Evolutionary conservation across 1,139 yeast genomes (phyloP), one percentile per base, ranked within the genome.

Genomic region (Yamadazyma siamensis): DNA sequence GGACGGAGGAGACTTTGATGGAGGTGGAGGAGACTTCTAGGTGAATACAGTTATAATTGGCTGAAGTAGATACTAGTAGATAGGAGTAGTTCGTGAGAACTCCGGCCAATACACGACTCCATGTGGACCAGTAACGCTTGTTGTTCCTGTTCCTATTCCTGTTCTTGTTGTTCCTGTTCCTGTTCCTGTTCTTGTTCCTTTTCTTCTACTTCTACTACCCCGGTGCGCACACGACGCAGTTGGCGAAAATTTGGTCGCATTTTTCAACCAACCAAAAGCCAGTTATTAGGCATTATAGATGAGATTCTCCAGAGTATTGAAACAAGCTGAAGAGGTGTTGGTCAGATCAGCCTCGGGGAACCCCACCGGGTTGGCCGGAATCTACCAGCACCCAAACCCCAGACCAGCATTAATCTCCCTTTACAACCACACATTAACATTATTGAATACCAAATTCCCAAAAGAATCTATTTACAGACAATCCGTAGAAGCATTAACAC

Each of bases 281-380:
- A 31, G 25, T 21, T 28, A 29, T 19, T 26, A 33, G 24, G 34
- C 23, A 32, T 30, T 23, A 31, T 26, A 30, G 27, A 66, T 68
- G 74, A 66, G 69, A 56, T 61, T 59, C 49, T 57, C 73, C 26
- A 55, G 64, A 46, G 65, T 57, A 30, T 65, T 68, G 46, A 66
- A 53, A 54, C 70, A 76, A 54, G 75, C 74, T 4, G 68, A 73
- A 41, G 78, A 77, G 43, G 78, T 83, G 23, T 68, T 83, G 41
- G 73, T 83, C 39, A 77, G 70, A 51, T 66, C 87, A n/a, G 76
- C 77, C 5, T 61, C 69, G 27, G 91, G 91, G 8, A 68, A 72
- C 43, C 84, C 91, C 23, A 85, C 94, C 22, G 95, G 95, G 46
- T 52, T 86, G 39, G 74, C 95, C 6, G 94, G 94, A 1, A 56